Evolutionary conservation across 164 flowering plant genomes (phyloP).

Genomic region (Umbellularia californica): DNA sequence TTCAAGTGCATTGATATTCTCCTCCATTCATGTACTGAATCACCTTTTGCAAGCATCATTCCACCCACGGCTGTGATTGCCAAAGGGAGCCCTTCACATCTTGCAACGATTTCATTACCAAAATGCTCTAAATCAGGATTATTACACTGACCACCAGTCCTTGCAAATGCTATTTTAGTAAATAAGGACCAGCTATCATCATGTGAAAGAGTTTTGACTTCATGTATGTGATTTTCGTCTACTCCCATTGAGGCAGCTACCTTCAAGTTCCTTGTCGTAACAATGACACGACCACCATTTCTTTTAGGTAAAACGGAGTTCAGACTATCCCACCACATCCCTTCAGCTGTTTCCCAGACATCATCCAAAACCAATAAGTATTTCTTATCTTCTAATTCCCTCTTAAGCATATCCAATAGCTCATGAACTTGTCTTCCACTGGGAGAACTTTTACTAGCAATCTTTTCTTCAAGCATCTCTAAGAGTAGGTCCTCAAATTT

Average conservation of each 20-base stretch:
- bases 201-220: neutral
- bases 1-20: neutral
- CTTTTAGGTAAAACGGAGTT: neutral
- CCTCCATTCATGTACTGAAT: neutral
- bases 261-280: neutral
- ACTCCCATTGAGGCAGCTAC: neutral
- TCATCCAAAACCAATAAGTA: neutral
- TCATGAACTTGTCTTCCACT: neutral
- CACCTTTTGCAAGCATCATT: constrained; percentile 6
- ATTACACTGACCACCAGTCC: neutral
- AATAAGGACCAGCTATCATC: constrained; percentile 8
- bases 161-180: neutral
- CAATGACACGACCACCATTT: neutral
- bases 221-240: neutral
- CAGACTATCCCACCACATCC: neutral
- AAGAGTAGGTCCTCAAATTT: neutral
- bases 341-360: neutral
- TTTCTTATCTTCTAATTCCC: neutral
- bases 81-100: constrained; percentile 5
- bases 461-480: neutral
- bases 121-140: neutral
- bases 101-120: neutral
- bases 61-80: neutral
- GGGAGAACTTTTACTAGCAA: neutral
- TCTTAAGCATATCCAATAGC: neutral